phyloP scores from a whole-genome alignment of 2,329 filamentous ascomycete species.

The Didymellaceae sp. region DNA sequence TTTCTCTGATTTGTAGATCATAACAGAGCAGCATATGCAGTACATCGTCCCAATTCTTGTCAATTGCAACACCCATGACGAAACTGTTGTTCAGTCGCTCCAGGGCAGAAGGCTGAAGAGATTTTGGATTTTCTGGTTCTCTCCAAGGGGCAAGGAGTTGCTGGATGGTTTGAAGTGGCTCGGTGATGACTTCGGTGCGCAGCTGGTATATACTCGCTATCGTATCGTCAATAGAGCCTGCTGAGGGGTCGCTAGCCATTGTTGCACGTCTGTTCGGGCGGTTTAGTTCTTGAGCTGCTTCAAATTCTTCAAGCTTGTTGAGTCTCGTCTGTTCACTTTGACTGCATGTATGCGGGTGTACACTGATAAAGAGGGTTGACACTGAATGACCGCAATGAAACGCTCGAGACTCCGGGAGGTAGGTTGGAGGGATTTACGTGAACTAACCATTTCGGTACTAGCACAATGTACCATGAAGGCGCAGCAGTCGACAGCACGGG shows the following conservation, averaged over 20 bases:
- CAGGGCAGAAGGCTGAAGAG: neutral
- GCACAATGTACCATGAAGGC: neutral
- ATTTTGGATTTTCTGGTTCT: neutral
- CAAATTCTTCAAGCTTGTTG: neutral
- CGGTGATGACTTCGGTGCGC: neutral
- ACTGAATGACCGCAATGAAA: neutral
- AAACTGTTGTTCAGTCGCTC: neutral
- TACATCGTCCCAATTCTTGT: neutral
- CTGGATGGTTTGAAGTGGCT: neutral
- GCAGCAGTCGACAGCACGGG: too few relatives aligned
- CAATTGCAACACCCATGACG: neutral
- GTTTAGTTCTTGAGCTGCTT: neutral
- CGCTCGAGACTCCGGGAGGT: neutral
- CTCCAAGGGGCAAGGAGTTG: neutral
- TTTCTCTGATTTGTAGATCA: neutral
- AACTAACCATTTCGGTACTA: neutral
- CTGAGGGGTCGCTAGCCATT: neutral
- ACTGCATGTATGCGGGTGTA: too few relatives aligned
- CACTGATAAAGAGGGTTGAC: neutral
- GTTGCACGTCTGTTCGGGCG: too few relatives aligned
- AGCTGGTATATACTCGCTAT: neutral
- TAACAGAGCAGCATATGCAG: neutral
- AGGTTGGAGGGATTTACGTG: neutral
- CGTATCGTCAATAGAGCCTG: neutral
- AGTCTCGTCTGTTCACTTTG: too few relatives aligned